phyloP scores from a whole-genome alignment of 192 early-diverging fungal genomes.

The Spinellus fusiger region DNA sequence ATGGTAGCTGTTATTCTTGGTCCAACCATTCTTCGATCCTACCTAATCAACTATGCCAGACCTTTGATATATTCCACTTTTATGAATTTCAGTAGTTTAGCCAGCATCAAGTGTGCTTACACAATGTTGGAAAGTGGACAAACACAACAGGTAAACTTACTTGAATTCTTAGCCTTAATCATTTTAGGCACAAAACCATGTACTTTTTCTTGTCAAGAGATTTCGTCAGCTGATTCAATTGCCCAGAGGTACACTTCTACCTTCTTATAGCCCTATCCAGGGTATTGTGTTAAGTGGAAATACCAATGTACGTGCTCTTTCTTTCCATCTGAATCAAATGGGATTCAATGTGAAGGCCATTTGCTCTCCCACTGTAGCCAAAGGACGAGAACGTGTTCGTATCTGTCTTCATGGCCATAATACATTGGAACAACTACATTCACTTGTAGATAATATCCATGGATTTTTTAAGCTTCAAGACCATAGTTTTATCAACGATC shows the following conservation, averaged over 20 bases:
- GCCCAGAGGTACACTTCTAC: constrained; percentile 46
- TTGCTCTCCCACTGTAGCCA: constrained; percentile 72
- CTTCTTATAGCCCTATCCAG: constrained; percentile 70
- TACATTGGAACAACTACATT: constrained; percentile 52
- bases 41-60: constrained; percentile 77
- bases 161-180: not conserved
- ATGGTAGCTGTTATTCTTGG: constrained; percentile 65
- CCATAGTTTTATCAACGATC: too few species aligned
- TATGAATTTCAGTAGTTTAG: constrained; percentile 56
- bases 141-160: constrained; percentile 41
- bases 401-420: constrained; percentile 83
- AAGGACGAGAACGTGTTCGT: constrained; percentile 71
- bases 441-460: constrained; percentile 18
- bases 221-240: constrained; percentile 48
- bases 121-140: constrained; percentile 46
- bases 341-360: constrained; percentile 75
- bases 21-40: constrained; percentile 51
- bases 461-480: too few species aligned
- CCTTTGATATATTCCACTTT: constrained; percentile 81
- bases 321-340: constrained; percentile 33
- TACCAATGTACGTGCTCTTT: constrained; percentile 37
- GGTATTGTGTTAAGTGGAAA: constrained; percentile 71
- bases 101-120: constrained; percentile 65
- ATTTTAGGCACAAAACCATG: constrained; percentile 37
- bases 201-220: constrained; percentile 37